Evolutionary conservation across 176 grass and related monocot genomes (phyloP), one percentile per base, ranked within the genome.

Genomic region (Chloris gayana): DNA sequence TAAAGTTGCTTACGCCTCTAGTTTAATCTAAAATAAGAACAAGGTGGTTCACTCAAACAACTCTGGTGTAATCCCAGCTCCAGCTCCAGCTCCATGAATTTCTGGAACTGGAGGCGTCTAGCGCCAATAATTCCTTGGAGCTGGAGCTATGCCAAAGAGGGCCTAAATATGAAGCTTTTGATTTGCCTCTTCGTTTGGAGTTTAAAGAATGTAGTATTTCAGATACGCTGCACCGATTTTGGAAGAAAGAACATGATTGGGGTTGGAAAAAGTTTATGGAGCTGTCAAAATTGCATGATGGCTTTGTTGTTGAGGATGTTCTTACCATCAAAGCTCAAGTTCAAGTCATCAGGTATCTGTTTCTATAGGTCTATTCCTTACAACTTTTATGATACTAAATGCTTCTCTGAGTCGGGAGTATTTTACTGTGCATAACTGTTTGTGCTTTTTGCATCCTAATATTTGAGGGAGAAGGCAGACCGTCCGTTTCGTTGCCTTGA

Each of bases 261-360:
- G 95, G 95, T 6, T 98, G 95, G 95, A 98, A 98, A 89, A 99
- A 99, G 62, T 99, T 99, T 90, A 99, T 99, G 92, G 97, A 99
- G 82, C 77, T 99, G 33, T 90, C 97, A 80, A 99, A 99, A 85
- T 80, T 99, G 46, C 73, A 91, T 82, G 97, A 99, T 74, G 97
- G 90, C 77, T 99, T 96, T 86, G 69, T 99, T 70, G 87, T 88
- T 57, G 88, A 91, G 37, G 97, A 99, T 70, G 91, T 90, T 68
- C 92, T 99, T 83, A 87, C 90, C 46, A 99, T 99, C 76, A 99
- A 99, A 91, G 97, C 93, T 64, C 97, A 99, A 95, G 97, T 99
- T 89, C 97, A 99, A 91, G 97, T 99, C 68, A 93, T 99, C 73
- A 95, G 97, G 97, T 99, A 89, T 42, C 64, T 87, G 44, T 80